These are phyloP conservation scores for Penicillium verrucosum DNA, from an alignment of 2,329 filamentous ascomycete genomes.

Conservation along the genomic window DNA sequence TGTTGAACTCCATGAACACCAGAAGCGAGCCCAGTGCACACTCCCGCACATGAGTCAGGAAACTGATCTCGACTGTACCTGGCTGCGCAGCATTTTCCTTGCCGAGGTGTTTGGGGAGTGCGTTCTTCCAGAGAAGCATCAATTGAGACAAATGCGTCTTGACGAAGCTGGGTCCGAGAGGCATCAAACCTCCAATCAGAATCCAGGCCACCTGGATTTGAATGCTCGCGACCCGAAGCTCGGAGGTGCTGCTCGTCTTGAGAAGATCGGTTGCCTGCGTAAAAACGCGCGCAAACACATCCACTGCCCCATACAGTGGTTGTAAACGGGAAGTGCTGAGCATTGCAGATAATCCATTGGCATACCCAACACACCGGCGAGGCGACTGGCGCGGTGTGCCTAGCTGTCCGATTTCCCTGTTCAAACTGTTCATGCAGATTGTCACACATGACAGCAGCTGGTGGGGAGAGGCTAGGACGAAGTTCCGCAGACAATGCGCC, in stretches of 20 bases:
- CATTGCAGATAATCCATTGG: conserved; percentile 85
- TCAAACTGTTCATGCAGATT: conserved; percentile 94
- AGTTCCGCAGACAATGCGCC: conserved; percentile 78
- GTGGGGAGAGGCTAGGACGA: conserved; percentile 86
- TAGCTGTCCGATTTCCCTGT: conserved; percentile 76
- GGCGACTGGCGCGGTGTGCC: conserved; percentile 72
- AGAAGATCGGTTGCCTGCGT: conserved; percentile 87
- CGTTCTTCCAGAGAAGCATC: conserved; percentile 94
- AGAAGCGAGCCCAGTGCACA: conserved; percentile 89
- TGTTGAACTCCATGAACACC: conserved; percentile 91
- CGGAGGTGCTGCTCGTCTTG: conserved; percentile 87
- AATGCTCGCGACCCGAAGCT: conserved; percentile 84
- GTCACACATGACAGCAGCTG: conserved; percentile 88
- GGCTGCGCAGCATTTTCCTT: conserved; percentile 85
- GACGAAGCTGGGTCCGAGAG: conserved; percentile 93
- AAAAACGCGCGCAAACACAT: conserved; percentile 88
- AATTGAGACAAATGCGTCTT: conserved; percentile 97
- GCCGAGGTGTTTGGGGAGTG: conserved; percentile 86
- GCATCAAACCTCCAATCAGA: conserved; percentile 93
- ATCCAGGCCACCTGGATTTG: conserved; percentile 99
- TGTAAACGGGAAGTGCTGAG: conserved; percentile 85
- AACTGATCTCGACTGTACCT: conserved; percentile 83
- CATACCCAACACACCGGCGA: conserved; percentile 81
- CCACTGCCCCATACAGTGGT: conserved; percentile 89
- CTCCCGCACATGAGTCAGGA: conserved; percentile 89